A percentile compares a stretch with the other conserved stretches of the same genome.
These are phyloP conservation scores for Lactarius indigo DNA, from an alignment of 768 basidiomycete genomes.

Conservation along the genomic window DNA sequence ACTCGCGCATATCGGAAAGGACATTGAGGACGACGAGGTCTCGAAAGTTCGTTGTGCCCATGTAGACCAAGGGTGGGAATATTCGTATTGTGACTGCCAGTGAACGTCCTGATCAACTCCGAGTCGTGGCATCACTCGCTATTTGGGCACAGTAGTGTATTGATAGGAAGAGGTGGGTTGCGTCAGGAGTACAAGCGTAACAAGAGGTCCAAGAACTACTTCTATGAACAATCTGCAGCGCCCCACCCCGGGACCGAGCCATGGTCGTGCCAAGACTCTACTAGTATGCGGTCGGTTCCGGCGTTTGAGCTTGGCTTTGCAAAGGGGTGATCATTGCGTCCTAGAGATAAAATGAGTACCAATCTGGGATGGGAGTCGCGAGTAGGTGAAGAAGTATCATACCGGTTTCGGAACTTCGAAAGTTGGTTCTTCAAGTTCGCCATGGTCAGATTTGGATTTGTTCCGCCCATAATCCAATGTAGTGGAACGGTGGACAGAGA, in stretches of 20 bases:
- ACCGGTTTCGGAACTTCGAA: background rate
- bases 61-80: too few species aligned
- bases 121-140: background rate
- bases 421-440: background rate
- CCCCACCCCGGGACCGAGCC: background rate
- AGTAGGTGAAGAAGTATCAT: background rate
- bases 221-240: background rate
- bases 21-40: too few species aligned
- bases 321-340: background rate
- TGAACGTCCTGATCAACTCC: too few species aligned
- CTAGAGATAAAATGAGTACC: background rate
- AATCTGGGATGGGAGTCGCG: background rate
- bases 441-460: background rate
- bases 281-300: background rate
- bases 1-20: too few species aligned
- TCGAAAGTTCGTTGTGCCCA: too few species aligned
- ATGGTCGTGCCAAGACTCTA: background rate
- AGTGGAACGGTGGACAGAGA: background rate
- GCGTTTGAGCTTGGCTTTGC: background rate
- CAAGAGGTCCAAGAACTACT: background rate
- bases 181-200: background rate
- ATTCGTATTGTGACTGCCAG: too few species aligned
- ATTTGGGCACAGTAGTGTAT: background rate
- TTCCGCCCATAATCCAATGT: background rate
- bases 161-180: background rate